Evolutionary conservation across 768 basidiomycete species (phyloP), one percentile per base, ranked within the genome.

Genomic region (Pisolithus marmoratus): DNA sequence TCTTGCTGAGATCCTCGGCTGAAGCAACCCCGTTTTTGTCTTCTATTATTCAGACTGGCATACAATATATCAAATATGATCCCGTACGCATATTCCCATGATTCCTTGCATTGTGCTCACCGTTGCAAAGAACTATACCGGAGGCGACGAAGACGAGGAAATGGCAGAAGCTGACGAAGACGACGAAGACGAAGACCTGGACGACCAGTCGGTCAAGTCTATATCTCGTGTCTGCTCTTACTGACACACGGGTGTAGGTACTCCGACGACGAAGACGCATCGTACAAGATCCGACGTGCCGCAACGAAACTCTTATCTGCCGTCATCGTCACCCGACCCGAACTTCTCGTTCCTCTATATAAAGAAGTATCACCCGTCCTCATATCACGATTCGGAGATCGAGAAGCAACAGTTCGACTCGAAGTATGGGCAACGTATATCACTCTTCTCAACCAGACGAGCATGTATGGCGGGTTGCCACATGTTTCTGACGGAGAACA

Each of bases 231-330:
- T 8, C n/a, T 24, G 8, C 19, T 44, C 12, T 50, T 36, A 48
- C 14, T 46, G 41, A 55, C n/a, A n/a, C 42, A 12, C 36, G 48
- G 9, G 24, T 14, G 34, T 58, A 94, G 91, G 56, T 97, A 96
- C 67, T 93, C 92, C 7, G 96, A 99, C 60, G 96, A 99, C 52
- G 96, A 98, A 67, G 96, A 99, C 63, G 90, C 89, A 11, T 97
- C 95, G 0, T 98, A 96, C 80, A 97, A 97, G 69, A 91, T 96
- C 52, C 87, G 96, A 57, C 84, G 96, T 42, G 86, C 91, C 7
- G 87, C 96, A 7, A 92, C 94, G 17, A 97, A 97, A 66, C 74
- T 98, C 4, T 77, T 98, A 15, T 74, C 85, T 26, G 87, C 90
- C 6, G 74, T 96, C 45, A 85, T 98, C 52, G 83, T 81, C 12